Base-by-base conservation (phyloP, 2,329 filamentous ascomycete genomes). In the Leptosphaerulina australis region DNA sequence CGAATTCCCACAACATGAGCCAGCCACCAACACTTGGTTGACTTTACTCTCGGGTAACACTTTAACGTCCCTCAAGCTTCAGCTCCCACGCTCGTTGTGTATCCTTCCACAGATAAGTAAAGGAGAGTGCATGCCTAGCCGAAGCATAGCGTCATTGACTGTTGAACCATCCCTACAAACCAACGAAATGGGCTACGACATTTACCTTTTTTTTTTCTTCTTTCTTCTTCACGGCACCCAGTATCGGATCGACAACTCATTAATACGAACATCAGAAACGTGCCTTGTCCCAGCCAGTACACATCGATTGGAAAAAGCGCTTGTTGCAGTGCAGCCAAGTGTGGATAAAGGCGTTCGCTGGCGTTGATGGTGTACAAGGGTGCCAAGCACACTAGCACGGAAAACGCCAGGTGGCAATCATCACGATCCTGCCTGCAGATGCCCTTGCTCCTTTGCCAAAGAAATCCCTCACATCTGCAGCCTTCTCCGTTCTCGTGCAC, bases 171-270 rank as follows among this genome's bases (percentile, higher is more conserved):
- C 26, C 34, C 28, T 36, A 35, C 24, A 11, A 33, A 39, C 40
- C 28, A 41, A 50, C 29, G n/a, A 40, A 18, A 36, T 30, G n/a
- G 10, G 20, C 29, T 22, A 29, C 30, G 17, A 22, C n/a, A n/a
- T n/a, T n/a, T n/a, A n/a, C n/a, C n/a, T n/a, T n/a, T n/a, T n/a
- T n/a, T n/a, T n/a, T n/a, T n/a, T n/a, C n/a, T n/a, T n/a, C 15
- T n/a, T 43, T 22, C 38, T 34, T 62, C 63, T 64, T 66, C 59
- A 44, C 46, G 54, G 58, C 53, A 49, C 38, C 56, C 58, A 61
- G 51, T 56, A 44, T 50, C 34, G 44, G 44, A 47, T 62, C 57
- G 59, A 60, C 51, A 20, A 5, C 9, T 20, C 22, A 40, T 30
- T 18, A 44, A 37, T 12, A 17, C 26, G 15, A 8, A 17, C n/a